phyloP scores from a whole-genome alignment of 805 yeast genomes.

The Saccharomycopsis javanensis region DNA sequence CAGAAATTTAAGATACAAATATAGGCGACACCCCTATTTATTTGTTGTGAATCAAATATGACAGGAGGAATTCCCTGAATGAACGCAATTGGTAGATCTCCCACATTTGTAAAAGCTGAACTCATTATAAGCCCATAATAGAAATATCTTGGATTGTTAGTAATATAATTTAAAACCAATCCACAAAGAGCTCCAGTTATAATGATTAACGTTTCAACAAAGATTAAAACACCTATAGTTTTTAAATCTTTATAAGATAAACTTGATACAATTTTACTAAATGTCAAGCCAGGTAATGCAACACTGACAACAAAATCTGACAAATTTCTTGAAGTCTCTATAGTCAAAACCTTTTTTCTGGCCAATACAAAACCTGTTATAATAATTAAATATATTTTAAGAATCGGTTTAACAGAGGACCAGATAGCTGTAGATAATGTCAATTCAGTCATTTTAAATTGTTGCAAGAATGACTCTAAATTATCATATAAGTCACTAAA shows the following conservation, averaged over 20 bases:
- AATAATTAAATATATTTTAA: constrained; percentile 64
- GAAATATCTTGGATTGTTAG: constrained; percentile 36
- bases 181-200: constrained; percentile 26
- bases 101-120: constrained; percentile 41
- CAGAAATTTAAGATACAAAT: constrained; percentile 37
- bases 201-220: constrained; percentile 23
- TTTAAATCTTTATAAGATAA: constrained; percentile 43
- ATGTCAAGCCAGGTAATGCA: constrained; percentile 44
- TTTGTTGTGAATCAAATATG: constrained; percentile 31
- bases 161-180: constrained; percentile 26
- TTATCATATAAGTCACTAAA: too few species aligned
- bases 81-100: constrained; percentile 46
- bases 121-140: constrained; percentile 39
- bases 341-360: constrained; percentile 45
- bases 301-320: constrained; percentile 42
- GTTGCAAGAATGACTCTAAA: too few species aligned
- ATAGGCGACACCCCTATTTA: constrained; percentile 41
- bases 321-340: constrained; percentile 51
- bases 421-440: constrained; percentile 18
- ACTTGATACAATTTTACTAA: constrained; percentile 42
- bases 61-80: constrained; percentile 32
- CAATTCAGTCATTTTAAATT: background rate
- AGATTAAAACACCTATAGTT: constrained; percentile 38
- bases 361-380: constrained; percentile 58
- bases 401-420: constrained; percentile 59